Evolutionary conservation across 257 asterid species (phyloP).

Genomic region (Thymus mandschuricus): DNA sequence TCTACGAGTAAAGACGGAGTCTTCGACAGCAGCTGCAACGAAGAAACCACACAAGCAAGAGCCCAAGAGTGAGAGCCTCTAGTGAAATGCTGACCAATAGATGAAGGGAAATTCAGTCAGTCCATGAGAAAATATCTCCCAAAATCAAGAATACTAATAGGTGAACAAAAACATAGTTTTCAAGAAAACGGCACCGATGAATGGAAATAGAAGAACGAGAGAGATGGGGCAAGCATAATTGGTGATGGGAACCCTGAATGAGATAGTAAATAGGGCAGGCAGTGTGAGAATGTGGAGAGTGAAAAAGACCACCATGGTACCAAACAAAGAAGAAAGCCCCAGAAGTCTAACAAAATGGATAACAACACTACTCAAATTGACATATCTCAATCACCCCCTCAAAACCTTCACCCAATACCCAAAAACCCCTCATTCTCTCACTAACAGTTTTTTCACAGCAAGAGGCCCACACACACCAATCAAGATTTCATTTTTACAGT

Average conservation of each 20-base stretch:
- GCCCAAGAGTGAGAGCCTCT: slow-evolving; percentile 41
- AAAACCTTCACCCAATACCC: slow-evolving; percentile 41
- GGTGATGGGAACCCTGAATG: slow-evolving; percentile 41
- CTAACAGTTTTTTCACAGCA: slow-evolving; percentile 47
- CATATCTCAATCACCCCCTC: slow-evolving; percentile 44
- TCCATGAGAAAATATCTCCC: slow-evolving; percentile 59
- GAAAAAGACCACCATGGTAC: slow-evolving; percentile 49
- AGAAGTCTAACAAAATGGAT: slow-evolving; percentile 42
- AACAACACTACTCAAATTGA: slow-evolving; percentile 39
- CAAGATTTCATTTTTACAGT: slow-evolving; percentile 28
- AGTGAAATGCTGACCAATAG: slow-evolving; percentile 47
- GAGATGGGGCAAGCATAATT: slow-evolving; percentile 24
- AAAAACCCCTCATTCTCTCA: slow-evolving; percentile 39
- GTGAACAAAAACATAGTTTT: slow-evolving; percentile 21
- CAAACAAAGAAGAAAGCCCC: slow-evolving; percentile 54
- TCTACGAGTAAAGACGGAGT: slow-evolving; percentile 29
- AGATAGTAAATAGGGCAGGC: slow-evolving; percentile 37
- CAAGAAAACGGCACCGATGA: slow-evolving; percentile 37
- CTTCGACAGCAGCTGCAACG: slow-evolving; percentile 36
- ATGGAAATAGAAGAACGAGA: slow-evolving; percentile 17
- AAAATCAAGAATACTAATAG: slow-evolving; percentile 42
- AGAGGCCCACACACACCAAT: slow-evolving; percentile 47
- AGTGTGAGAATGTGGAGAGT: slow-evolving; percentile 35
- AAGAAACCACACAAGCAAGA: slow-evolving; percentile 38
- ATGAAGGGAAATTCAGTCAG: slow-evolving; percentile 46